Conservation (phyloP, 129 eudicot species). For the Artemisia tridentata region DNA sequence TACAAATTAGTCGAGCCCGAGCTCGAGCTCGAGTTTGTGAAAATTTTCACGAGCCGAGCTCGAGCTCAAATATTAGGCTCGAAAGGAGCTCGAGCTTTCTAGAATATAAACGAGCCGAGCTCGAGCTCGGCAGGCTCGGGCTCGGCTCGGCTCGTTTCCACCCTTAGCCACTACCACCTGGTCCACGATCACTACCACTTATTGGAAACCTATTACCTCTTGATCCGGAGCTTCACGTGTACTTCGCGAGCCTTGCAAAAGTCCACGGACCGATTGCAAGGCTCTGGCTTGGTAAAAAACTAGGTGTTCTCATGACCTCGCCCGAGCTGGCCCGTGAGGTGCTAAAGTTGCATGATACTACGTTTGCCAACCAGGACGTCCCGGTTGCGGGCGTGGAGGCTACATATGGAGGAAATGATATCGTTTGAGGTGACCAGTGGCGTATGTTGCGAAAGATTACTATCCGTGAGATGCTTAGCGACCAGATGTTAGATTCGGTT, state of each 20-base stretch:
- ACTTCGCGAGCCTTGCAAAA: too few relatives aligned
- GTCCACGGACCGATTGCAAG: too few relatives aligned
- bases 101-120: too few relatives aligned
- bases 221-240: too few relatives aligned
- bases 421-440: conserved; percentile 58
- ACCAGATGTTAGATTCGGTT: conserved; percentile 39
- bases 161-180: conserved; percentile 52
- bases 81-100: too few relatives aligned
- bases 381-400: conserved; percentile 38
- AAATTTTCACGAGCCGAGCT: too few relatives aligned
- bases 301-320: conserved; percentile 46
- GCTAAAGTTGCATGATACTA: conserved; percentile 45
- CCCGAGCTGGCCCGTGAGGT: conserved; percentile 58
- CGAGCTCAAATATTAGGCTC: too few relatives aligned
- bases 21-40: too few relatives aligned
- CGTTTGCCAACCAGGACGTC: conserved; percentile 56
- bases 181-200: conserved; percentile 24
- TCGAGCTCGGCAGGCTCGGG: too few relatives aligned
- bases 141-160: too few relatives aligned
- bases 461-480: conserved; percentile 55
- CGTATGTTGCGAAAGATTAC: conserved; percentile 47
- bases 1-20: too few relatives aligned
- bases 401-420: conserved; percentile 43
- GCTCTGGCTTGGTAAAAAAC: conserved; percentile 45
- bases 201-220: too few relatives aligned